phyloP scores from a whole-genome alignment of 108 stramenopile genomes.

The Ochromonas danica region DNA sequence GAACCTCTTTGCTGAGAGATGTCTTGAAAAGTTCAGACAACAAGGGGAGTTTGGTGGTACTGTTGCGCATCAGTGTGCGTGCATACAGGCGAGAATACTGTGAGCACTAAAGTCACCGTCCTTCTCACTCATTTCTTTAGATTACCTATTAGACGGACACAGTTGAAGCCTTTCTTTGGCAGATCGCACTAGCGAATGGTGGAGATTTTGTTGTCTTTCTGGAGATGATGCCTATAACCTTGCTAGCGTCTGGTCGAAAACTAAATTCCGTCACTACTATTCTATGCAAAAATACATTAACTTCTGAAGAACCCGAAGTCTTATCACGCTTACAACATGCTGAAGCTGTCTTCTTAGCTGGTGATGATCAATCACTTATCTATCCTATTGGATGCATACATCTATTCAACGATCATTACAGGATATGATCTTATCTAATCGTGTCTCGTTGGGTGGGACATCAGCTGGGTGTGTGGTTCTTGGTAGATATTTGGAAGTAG shows the following conservation, averaged over 20 bases:
- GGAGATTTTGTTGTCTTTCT: constrained; percentile 33
- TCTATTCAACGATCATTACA: constrained; percentile 4
- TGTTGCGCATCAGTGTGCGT: too few relatives aligned
- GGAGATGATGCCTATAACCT: constrained; percentile 35
- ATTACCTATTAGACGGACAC: constrained; percentile 8
- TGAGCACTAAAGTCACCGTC: neutral
- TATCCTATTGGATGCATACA: constrained; percentile 3
- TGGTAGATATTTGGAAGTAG: neutral
- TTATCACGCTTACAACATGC: neutral
- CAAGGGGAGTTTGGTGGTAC: too few relatives aligned
- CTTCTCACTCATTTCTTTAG: neutral
- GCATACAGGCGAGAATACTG: too few relatives aligned
- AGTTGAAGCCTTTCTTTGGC: constrained; percentile 31
- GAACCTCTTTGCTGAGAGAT: too few relatives aligned
- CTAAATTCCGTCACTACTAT: constrained; percentile 25
- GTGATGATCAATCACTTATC: constrained; percentile 29
- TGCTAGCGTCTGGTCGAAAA: neutral
- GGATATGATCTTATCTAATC: neutral
- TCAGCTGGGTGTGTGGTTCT: constrained; percentile 24
- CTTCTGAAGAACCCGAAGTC: constrained; percentile 6
- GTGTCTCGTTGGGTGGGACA: constrained; percentile 30
- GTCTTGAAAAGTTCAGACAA: too few relatives aligned
- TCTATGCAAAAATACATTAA: neutral
- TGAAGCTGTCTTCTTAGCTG: constrained; percentile 31
- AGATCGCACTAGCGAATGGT: constrained; percentile 18